phyloP scores from a whole-genome alignment of 106 monocot genomes.

The Alisma plantagoaquatica region DNA sequence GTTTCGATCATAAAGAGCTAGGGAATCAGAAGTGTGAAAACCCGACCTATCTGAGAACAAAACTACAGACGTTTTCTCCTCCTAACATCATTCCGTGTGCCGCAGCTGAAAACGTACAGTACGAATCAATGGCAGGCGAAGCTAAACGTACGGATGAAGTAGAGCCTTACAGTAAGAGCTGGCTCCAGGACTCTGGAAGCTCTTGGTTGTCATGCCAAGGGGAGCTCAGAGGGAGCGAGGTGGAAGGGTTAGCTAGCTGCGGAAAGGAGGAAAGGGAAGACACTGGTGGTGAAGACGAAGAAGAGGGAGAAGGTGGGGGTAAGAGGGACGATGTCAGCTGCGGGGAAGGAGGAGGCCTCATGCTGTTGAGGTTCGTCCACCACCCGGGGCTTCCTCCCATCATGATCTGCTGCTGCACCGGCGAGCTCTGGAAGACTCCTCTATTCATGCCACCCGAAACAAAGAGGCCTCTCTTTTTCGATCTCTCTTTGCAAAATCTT shows the following conservation, averaged over 20 bases:
- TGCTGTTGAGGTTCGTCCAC: constrained; percentile 32
- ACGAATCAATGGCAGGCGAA: neutral
- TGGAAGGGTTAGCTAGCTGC: too few relatives aligned
- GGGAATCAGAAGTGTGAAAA: too few relatives aligned
- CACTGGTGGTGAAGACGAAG: constrained; percentile 17
- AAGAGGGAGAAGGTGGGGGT: constrained; percentile 16
- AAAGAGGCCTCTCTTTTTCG: neutral
- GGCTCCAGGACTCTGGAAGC: constrained; percentile 63
- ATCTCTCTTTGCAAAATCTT: too few relatives aligned
- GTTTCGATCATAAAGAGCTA: too few relatives aligned
- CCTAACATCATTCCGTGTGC: neutral
- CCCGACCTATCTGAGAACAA: too few relatives aligned
- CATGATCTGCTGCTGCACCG: constrained; percentile 53
- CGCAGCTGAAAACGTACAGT: constrained; percentile 5
- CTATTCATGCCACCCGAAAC: constrained; percentile 30
- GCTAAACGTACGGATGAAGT: neutral
- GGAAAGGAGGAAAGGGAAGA: constrained; percentile 12
- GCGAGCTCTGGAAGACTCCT: constrained; percentile 37
- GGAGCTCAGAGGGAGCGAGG: neutral
- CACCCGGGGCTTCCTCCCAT: constrained; percentile 26
- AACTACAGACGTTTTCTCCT: too few relatives aligned
- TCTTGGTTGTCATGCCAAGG: constrained; percentile 41
- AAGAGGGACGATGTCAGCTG: constrained; percentile 15
- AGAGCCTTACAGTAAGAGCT: constrained; percentile 47
- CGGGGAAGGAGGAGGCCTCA: constrained; percentile 18